A percentile compares a stretch with the other conserved stretches of the same genome.
Conservation (phyloP, 1,139 yeast species). For the Geotrichum reessii region DNA sequence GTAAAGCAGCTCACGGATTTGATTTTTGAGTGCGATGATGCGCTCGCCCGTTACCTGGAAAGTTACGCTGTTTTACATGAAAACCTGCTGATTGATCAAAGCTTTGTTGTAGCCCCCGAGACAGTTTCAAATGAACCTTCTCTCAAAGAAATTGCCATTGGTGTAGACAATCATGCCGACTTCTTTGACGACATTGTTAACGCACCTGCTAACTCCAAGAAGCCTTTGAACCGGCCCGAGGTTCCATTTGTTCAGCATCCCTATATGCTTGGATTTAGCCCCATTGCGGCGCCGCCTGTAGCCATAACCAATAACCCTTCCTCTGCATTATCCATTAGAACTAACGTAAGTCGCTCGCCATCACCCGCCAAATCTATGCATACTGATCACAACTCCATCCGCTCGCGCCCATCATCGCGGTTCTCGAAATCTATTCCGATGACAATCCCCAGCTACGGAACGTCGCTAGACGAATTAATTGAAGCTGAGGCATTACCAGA, state of each 20-base stretch:
- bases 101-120: conserved; percentile 75
- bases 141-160: conserved; percentile 68
- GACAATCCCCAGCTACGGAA: conserved; percentile 58
- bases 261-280: conserved; percentile 41
- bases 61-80: conserved; percentile 86
- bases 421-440: neutral
- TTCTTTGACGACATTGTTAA: conserved; percentile 60
- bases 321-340: neutral
- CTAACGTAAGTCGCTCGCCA: neutral
- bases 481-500: conserved; percentile 66
- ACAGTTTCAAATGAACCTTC: conserved; percentile 47
- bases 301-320: neutral
- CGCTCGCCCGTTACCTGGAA: conserved; percentile 79
- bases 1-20: conserved; percentile 69
- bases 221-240: conserved; percentile 32
- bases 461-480: conserved; percentile 66
- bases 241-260: conserved; percentile 79
- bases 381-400: neutral
- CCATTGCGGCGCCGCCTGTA: conserved; percentile 7
- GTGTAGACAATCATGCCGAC: conserved; percentile 78
- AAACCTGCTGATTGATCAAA: conserved; percentile 74
- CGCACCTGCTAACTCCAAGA: conserved; percentile 27
- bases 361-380: conserved; percentile 6
- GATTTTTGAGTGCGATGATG: conserved; percentile 81
- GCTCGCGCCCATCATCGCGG: neutral